Evolutionary conservation across 768 basidiomycete genomes (phyloP).

Genomic region (Pisolithus orientalis): DNA sequence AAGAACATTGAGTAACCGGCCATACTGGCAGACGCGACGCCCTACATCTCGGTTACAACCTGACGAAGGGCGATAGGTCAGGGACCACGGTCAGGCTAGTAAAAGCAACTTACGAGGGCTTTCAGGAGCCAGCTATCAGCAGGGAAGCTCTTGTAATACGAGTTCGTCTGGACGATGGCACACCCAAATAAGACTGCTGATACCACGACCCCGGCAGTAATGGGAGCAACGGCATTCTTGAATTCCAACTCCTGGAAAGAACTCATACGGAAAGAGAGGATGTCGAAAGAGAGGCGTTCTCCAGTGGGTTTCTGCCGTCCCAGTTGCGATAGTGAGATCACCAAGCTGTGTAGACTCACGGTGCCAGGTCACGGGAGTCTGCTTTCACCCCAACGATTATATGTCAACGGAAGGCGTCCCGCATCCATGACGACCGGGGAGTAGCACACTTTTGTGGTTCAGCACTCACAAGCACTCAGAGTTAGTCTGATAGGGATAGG

Average conservation of each 20-base stretch:
- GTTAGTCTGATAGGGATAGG: too few species aligned
- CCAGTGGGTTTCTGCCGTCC: too few species aligned
- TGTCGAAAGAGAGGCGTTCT: background rate
- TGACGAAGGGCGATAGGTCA: background rate
- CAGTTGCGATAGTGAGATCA: too few species aligned
- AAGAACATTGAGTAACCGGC: too few species aligned
- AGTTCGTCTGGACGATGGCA: conserved; percentile 6
- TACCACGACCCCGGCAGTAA: conserved; percentile 7
- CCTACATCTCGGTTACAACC: background rate
- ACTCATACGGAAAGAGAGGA: background rate
- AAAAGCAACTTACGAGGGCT: background rate
- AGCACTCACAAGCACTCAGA: too few species aligned
- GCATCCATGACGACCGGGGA: too few species aligned
- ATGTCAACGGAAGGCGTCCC: too few species aligned
- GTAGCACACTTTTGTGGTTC: too few species aligned
- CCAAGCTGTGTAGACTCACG: too few species aligned
- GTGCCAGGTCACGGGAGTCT: too few species aligned
- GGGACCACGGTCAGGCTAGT: background rate
- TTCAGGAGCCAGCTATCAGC: conserved; percentile 4
- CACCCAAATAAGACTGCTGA: conserved; percentile 9
- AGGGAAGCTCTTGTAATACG: conserved; percentile 8
- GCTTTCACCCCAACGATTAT: too few species aligned
- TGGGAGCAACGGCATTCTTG: conserved; percentile 3
- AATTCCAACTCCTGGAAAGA: background rate
- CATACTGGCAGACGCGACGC: too few species aligned